Base-by-base conservation (phyloP, 23 red algal species). In the Gracilariopsis chorda region DNA sequence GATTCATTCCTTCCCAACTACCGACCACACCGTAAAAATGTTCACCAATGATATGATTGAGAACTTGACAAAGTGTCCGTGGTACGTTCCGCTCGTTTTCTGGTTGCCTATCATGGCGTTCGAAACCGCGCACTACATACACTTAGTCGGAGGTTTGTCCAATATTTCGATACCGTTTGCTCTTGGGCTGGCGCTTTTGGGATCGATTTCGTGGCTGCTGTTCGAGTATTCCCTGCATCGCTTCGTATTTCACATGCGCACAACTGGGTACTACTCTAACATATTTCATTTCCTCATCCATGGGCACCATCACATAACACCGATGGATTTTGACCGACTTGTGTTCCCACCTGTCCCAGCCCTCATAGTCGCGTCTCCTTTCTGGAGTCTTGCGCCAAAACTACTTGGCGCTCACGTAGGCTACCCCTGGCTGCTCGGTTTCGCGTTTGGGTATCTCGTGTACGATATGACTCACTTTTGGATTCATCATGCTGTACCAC, bases 401-500 rank as follows among this genome's bases (percentile, higher is more conserved):
- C 5, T 94, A 12, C 23, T 95, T 33, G 96, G 96, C 20, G 19
- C 35, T 28, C 29, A 77, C 24, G 64, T 32, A 0, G 96, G 93
- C 14, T 95, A 95, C 59, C 88, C 92, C 2, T 95, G 86, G 75
- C 40, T 98, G 30, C 60, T 95, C 34, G 96, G 96, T 32, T 95
- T 98, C 71, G 88, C 53, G 32, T 51, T 87, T 60, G 92, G 92
- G 14, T 98, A 98, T 47, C 90, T 98, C 53, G 73, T 81, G 20
- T 98, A 98, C 51, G 96, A 98, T 61, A 98, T 98, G 96, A 98
- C 96, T 0, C 96, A 98, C 53, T 98, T 96, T 72, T 95, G 90
- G 93, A 95, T 98, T 52, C 96, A 98, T 58, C 90, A 94, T 48
- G 80, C 61, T 72, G 87, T 82, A 20, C 94, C 90, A 30, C 42